A percentile compares a stretch with the other conserved stretches of the same genome.
Evolutionary conservation across 495 filamentous ascomycete species (phyloP).

Genomic region (Aspergillus steynii): DNA sequence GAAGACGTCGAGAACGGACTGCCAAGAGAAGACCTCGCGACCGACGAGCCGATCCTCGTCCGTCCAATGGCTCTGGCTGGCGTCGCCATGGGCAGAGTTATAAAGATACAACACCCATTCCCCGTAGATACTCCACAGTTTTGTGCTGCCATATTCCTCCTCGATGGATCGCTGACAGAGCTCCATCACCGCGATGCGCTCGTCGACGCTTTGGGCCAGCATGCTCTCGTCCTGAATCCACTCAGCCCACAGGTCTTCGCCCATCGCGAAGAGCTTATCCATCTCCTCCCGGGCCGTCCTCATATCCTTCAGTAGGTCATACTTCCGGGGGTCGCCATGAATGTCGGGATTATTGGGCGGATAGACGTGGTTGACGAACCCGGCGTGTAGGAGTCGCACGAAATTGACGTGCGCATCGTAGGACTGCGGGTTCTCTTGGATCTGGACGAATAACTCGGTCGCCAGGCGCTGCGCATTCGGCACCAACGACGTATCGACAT

Average conservation of each 20-base stretch:
- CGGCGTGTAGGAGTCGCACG: slow-evolving; percentile 63
- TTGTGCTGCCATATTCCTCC: slow-evolving; percentile 80
- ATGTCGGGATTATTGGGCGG: slow-evolving; percentile 48
- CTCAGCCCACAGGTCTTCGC: slow-evolving; percentile 63
- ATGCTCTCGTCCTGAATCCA: slow-evolving; percentile 66
- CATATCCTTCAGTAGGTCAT: slow-evolving; percentile 62
- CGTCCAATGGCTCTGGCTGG: slow-evolving; percentile 61
- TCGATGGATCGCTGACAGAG: slow-evolving; percentile 75
- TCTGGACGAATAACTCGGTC: slow-evolving; percentile 52
- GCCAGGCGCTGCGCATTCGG: slow-evolving; percentile 54
- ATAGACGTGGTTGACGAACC: slow-evolving; percentile 58
- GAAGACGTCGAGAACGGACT: slow-evolving; percentile 76
- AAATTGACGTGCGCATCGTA: slow-evolving; percentile 66
- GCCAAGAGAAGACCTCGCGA: slow-evolving; percentile 76
- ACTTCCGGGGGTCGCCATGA: slow-evolving; percentile 47
- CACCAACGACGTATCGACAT: slow-evolving; percentile 52
- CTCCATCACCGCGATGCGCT: slow-evolving; percentile 77
- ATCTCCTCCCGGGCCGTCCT: slow-evolving; percentile 64
- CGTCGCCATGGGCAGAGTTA: slow-evolving; percentile 57
- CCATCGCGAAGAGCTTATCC: slow-evolving; percentile 65
- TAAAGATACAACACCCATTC: slow-evolving; percentile 82
- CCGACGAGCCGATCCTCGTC: slow-evolving; percentile 75
- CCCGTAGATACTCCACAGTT: slow-evolving; percentile 85
- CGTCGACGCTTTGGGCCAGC: slow-evolving; percentile 59
- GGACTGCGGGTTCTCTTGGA: slow-evolving; percentile 62